Evolutionary conservation across 2,329 filamentous ascomycete genomes (phyloP).

Genomic region (Xylariaceae sp.): DNA sequence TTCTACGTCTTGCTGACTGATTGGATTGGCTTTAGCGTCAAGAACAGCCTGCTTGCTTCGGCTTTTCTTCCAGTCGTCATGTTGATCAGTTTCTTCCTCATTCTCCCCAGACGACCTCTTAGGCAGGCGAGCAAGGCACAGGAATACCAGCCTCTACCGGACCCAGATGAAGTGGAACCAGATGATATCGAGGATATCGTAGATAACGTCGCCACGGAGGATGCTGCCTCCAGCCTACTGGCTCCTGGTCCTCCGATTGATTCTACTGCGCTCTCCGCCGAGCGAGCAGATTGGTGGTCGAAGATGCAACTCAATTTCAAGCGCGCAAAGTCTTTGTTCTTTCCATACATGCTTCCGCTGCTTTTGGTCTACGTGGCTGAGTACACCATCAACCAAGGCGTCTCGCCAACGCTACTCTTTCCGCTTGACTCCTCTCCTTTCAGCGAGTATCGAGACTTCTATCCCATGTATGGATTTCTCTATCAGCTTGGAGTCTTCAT

Average conservation of each 20-base stretch:
- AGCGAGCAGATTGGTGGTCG: constrained; percentile 29
- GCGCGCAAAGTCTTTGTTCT: constrained; percentile 68
- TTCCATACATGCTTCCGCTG: constrained; percentile 84
- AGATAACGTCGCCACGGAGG: constrained; percentile 35
- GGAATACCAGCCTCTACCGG: constrained; percentile 54
- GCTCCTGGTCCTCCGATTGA: constrained; percentile 41
- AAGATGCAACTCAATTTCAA: constrained; percentile 52
- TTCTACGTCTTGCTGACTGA: constrained; percentile 85
- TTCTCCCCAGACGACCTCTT: constrained; percentile 70
- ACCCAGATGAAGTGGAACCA: constrained; percentile 41
- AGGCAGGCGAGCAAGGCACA: constrained; percentile 42
- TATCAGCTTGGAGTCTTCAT: constrained; percentile 96
- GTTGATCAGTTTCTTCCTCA: constrained; percentile 79
- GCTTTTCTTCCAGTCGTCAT: constrained; percentile 79
- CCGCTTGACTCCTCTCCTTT: constrained; percentile 77
- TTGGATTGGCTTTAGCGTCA: constrained; percentile 71
- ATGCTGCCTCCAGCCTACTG: constrained; percentile 49
- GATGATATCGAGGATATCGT: constrained; percentile 36
- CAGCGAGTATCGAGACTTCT: constrained; percentile 78
- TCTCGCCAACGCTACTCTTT: constrained; percentile 85
- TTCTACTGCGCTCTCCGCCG: constrained; percentile 39
- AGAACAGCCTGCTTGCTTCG: constrained; percentile 70
- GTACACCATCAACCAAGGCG: constrained; percentile 96
- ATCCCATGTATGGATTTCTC: constrained; percentile 90
- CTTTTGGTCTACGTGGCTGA: constrained; percentile 92